phyloP scores from a whole-genome alignment of 306 rosid species.

The Rosa chinensis region DNA sequence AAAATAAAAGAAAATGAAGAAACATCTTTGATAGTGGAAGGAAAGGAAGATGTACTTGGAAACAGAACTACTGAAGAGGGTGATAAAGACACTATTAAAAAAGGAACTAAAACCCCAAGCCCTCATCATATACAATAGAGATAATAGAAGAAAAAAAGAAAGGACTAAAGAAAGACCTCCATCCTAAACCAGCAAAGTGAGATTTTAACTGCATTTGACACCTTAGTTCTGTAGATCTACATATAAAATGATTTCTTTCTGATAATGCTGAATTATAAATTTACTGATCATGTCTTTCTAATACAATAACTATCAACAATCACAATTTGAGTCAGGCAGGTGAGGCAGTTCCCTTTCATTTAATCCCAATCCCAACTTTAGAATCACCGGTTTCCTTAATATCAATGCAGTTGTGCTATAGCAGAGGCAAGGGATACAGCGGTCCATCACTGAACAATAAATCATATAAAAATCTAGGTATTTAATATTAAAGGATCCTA shows the following conservation, averaged over 20 bases:
- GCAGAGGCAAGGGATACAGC: conserved; percentile 3
- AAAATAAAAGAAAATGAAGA: no score
- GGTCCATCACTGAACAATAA: conserved; percentile 3
- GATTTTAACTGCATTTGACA: neutral
- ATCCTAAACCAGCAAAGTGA: neutral
- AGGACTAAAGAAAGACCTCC: neutral
- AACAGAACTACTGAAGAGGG: neutral
- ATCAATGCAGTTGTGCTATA: neutral
- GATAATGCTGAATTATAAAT: neutral
- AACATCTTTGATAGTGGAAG: neutral
- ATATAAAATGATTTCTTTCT: neutral
- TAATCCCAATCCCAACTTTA: neutral
- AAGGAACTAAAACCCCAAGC: neutral
- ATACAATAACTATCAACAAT: neutral
- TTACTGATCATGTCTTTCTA: neutral
- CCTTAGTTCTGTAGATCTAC: conserved; percentile 3
- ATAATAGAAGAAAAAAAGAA: neutral
- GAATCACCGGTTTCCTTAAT: neutral
- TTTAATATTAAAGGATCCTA: neutral
- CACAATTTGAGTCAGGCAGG: conserved; percentile 6
- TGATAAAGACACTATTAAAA: neutral
- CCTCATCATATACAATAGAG: neutral
- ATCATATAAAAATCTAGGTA: neutral
- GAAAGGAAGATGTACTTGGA: neutral
- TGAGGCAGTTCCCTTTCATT: neutral